Percentiles rank a stretch among this genome's conserved stretches.
Conservation (phyloP, 1,139 yeast genomes). For the Spencermartinsiella ligniputridi region DNA sequence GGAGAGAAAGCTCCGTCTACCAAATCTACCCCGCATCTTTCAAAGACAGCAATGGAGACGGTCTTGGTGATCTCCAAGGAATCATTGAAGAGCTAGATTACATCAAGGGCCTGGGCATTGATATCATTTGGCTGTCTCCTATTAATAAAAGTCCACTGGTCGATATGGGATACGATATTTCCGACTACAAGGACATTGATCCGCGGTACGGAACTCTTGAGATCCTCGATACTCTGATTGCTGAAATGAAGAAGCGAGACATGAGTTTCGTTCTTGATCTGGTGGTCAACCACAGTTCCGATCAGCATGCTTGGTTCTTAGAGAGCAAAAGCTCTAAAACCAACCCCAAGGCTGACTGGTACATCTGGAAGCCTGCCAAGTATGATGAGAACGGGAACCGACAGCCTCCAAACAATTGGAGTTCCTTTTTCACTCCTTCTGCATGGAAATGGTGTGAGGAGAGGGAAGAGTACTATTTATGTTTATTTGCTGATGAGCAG, state of each 20-base stretch:
- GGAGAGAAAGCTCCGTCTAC: conserved; percentile 54
- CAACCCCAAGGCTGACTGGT: conserved; percentile 57
- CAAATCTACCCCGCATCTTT: conserved; percentile 58
- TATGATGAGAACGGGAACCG: conserved; percentile 46
- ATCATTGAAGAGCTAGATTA: conserved; percentile 48
- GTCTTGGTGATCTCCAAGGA: conserved; percentile 52
- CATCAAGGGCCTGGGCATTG: conserved; percentile 45
- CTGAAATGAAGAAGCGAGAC: conserved; percentile 44
- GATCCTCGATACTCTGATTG: conserved; percentile 47
- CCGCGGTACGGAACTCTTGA: conserved; percentile 48
- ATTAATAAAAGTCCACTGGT: conserved; percentile 54
- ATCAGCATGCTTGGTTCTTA: conserved; percentile 51
- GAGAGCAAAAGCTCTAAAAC: conserved; percentile 46
- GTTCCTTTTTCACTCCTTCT: conserved; percentile 46
- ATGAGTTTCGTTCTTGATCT: conserved; percentile 49
- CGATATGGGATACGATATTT: conserved; percentile 57
- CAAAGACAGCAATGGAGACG: conserved; percentile 54
- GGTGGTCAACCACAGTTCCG: conserved; percentile 52
- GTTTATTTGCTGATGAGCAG: conserved; percentile 48
- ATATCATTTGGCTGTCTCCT: conserved; percentile 51
- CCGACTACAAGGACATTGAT: conserved; percentile 46
- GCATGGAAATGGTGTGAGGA: conserved; percentile 55
- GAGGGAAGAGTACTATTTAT: conserved; percentile 52
- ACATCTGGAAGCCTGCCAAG: conserved; percentile 50
- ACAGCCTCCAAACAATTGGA: conserved; percentile 56